Base-by-base conservation (phyloP, 139 green algal genomes). In the Chlamydomonas sp. region DNA sequence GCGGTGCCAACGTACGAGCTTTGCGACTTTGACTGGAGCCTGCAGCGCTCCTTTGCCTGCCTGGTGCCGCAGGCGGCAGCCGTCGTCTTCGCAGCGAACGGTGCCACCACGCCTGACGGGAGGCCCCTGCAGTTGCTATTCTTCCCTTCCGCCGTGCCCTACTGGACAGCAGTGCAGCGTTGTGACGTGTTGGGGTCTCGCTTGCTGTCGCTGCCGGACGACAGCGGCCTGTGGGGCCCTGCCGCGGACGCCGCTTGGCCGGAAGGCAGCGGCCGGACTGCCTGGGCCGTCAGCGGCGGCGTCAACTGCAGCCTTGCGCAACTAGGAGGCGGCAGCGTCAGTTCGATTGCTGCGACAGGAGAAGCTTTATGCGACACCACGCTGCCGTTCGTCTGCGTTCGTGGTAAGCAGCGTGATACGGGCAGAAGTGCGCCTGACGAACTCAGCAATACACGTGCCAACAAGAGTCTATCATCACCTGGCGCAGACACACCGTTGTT, bases 11-110 rank as follows among this genome's bases (percentile, higher is more conserved):
- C 79, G 8, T 86, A 63, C 81, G 63, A 7, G 0, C 69, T 71
- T 12, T 86, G 81, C 71, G 69, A 79, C 71, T 66, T 5, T n/a
- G 68, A 17, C 81, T 86, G 81, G 81, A 63, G 12, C 8, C 71
- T 86, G 18, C 20, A 49, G 3, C 81, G 81, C 60, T 64, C 16
- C 71, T 86, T 86, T n/a, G 69, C 68, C 6, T 85, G 80, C 69
- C 57, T 59, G 4, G 80, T 76, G 80, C 58, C 80, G 49, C 16
- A 57, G n/a, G 31, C 79, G 31, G 79, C 31, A 3, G 79, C 79
- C 10, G 14, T 15, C 20, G 16, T 61, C 79, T n/a, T 64, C 0
- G 79, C 79, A 31, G 4, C 72, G 3, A 6, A 8, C 49, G 9
- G 16, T 18, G 49, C 59, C 58, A 14, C 14, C 1, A 3, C 59